Conservation (phyloP, 2,329 filamentous ascomycete genomes). For the Claviceps cyperi region DNA sequence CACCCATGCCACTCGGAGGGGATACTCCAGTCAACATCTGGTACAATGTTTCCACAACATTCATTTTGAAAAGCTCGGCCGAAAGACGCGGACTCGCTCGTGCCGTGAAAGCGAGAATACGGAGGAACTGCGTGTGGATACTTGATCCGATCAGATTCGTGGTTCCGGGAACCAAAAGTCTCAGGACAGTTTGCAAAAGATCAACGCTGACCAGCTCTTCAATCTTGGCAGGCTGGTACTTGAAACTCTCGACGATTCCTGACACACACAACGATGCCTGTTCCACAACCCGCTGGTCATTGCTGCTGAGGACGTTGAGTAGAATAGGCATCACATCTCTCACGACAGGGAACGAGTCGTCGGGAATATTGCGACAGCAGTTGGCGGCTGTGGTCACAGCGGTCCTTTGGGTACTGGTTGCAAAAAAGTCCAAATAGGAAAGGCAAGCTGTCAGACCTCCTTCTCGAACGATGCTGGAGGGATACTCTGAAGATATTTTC, state of each 20-base stretch:
- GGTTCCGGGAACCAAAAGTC: slow-evolving; percentile 79
- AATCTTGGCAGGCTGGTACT: slow-evolving; percentile 70
- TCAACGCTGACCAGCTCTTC: slow-evolving; percentile 87
- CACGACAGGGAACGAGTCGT: slow-evolving; percentile 83
- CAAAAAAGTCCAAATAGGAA: slow-evolving; percentile 93
- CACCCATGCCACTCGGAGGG: slow-evolving; percentile 63
- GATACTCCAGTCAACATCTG: slow-evolving; percentile 95
- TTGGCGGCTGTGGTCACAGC: slow-evolving; percentile 96
- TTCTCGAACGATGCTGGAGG: slow-evolving; percentile 85
- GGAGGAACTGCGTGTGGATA: slow-evolving; percentile 92
- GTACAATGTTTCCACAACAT: slow-evolving; percentile 92
- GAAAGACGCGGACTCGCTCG: slow-evolving; percentile 78
- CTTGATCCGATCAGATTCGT: slow-evolving; percentile 89
- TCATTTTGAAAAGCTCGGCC: slow-evolving; percentile 84
- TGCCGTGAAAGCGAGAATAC: slow-evolving; percentile 79
- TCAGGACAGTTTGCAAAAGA: slow-evolving; percentile 68
- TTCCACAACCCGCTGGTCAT: slow-evolving; percentile 90
- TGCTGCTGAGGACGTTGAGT: slow-evolving; percentile 78
- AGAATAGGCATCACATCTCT: slow-evolving; percentile 94
- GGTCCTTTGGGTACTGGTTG: slow-evolving; percentile 89
- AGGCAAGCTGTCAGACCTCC: slow-evolving; percentile 91
- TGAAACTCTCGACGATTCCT: slow-evolving; percentile 93
- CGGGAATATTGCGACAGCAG: slow-evolving; percentile 91
- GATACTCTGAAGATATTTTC: slow-evolving; percentile 95
- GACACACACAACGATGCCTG: slow-evolving; percentile 93